A percentile compares a stretch with the other conserved stretches of the same genome.
These are phyloP conservation scores for Mallotus japonicus DNA, from an alignment of 441 rosid genomes.

Conservation along the genomic window DNA sequence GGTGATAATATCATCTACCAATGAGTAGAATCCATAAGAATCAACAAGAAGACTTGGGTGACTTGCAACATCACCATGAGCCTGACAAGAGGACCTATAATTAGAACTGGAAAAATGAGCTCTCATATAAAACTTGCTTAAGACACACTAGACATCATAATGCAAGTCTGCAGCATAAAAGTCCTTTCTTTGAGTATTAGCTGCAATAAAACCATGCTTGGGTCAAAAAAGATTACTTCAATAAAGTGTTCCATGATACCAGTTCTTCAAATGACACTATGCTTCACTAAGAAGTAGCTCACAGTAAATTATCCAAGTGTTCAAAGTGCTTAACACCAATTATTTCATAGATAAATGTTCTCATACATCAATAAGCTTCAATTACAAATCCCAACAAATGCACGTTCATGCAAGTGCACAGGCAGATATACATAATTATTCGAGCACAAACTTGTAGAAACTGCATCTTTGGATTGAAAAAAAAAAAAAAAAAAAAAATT, in stretches of 20 bases:
- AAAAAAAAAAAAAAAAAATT: background rate
- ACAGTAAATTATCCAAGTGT: background rate
- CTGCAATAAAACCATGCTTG: background rate
- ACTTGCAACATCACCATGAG: constrained; percentile 30
- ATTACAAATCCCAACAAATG: background rate
- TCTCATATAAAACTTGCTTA: constrained; percentile 13
- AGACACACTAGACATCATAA: background rate
- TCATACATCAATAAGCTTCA: background rate
- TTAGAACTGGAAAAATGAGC: constrained; percentile 18
- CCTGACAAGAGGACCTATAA: constrained; percentile 37
- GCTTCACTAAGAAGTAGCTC: background rate
- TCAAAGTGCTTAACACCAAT: background rate
- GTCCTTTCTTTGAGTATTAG: background rate
- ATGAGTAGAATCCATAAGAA: constrained; percentile 34
- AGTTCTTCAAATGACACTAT: constrained; percentile 9
- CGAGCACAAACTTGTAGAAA: background rate
- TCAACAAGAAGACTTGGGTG: constrained; percentile 27
- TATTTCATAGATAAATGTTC: background rate
- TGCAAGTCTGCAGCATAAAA: background rate
- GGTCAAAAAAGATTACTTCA: background rate
- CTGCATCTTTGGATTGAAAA: background rate
- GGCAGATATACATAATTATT: background rate
- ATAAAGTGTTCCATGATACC: background rate
- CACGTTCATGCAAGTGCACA: background rate
- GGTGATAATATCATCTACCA: constrained; percentile 38